Conservation (phyloP, 1,139 yeast genomes). For the Diutina catenulata region DNA sequence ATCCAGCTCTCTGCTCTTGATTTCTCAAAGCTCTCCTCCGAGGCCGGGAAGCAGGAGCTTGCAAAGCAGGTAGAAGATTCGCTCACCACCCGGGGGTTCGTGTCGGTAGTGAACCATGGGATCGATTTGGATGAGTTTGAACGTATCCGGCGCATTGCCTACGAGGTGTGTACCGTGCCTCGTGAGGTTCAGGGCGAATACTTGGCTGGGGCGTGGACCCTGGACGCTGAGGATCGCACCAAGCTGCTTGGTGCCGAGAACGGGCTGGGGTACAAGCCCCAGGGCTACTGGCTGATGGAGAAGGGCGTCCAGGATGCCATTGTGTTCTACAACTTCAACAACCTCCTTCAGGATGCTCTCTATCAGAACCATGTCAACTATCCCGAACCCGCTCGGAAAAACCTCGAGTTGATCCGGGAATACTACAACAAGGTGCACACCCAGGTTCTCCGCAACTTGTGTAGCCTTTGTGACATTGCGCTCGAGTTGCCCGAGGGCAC, state of each 20-base stretch:
- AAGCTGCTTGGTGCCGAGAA: slow-evolving; percentile 32
- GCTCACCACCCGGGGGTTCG: slow-evolving; percentile 32
- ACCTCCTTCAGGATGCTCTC: slow-evolving; percentile 19
- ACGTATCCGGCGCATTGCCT: slow-evolving; percentile 24
- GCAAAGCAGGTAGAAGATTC: slow-evolving; percentile 26
- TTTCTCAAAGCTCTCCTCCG: slow-evolving; percentile 12
- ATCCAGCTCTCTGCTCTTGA: slow-evolving; percentile 1
- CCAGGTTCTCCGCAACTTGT: slow-evolving; percentile 21
- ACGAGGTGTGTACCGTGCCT: slow-evolving; percentile 27
- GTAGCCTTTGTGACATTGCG: slow-evolving; percentile 27
- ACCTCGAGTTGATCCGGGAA: slow-evolving; percentile 23
- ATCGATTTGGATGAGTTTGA: slow-evolving; percentile 17
- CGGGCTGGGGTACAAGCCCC: slow-evolving; percentile 36
- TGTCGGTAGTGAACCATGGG: slow-evolving; percentile 29
- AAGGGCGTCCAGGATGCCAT: slow-evolving; percentile 31
- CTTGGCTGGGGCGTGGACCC: slow-evolving; percentile 20
- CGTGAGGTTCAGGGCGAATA: slow-evolving; percentile 23
- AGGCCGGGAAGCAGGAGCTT: slow-evolving; percentile 15
- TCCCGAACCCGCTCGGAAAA: slow-evolving; percentile 20
- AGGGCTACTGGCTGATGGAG: slow-evolving; percentile 31
- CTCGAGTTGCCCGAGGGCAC: slow-evolving; percentile 32
- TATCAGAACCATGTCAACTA: slow-evolving; percentile 10
- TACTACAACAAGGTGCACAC: slow-evolving; percentile 25
- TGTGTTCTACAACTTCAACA: slow-evolving; percentile 28
- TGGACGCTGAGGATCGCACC: slow-evolving; percentile 19